These are phyloP conservation scores for Phialocephala sp. DNA, from an alignment of 2,329 filamentous ascomycete genomes.

Conservation along the genomic window DNA sequence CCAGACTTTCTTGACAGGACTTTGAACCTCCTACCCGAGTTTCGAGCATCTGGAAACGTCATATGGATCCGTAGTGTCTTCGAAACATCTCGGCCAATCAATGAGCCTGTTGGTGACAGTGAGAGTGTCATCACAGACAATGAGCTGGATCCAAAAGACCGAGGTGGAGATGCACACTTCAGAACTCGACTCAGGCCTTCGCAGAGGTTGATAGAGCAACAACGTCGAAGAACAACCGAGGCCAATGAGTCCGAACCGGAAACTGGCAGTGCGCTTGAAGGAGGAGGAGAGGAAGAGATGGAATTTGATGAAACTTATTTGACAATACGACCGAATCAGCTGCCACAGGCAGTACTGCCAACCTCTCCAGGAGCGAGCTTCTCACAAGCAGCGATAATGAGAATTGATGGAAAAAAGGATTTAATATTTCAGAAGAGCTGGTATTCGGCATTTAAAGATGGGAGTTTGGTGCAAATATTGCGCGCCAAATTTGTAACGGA, in stretches of 20 bases:
- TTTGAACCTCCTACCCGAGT: constrained; percentile 69
- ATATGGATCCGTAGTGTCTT: constrained; percentile 87
- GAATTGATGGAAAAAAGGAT: constrained; percentile 53
- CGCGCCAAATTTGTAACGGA: constrained; percentile 89
- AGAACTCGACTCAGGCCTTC: constrained; percentile 19
- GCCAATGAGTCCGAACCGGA: constrained; percentile 20
- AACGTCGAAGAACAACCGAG: constrained; percentile 23
- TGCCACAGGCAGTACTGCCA: constrained; percentile 50
- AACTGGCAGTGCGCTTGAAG: constrained; percentile 17
- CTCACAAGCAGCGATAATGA: constrained; percentile 48
- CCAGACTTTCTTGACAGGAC: constrained; percentile 71
- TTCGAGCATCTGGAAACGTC: constrained; percentile 74
- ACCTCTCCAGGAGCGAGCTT: constrained; percentile 54
- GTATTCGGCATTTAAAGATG: constrained; percentile 86
- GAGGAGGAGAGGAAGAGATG: constrained; percentile 28
- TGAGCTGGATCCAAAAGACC: constrained; percentile 29
- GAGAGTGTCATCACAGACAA: constrained; percentile 42
- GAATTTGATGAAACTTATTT: constrained; percentile 38
- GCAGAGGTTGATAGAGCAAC: constrained; percentile 25
- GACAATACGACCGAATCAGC: constrained; percentile 32
- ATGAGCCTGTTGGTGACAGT: constrained; percentile 48
- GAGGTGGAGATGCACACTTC: constrained; percentile 13
- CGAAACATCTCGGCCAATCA: constrained; percentile 62
- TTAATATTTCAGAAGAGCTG: constrained; percentile 68
- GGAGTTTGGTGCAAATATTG: constrained; percentile 74